These are phyloP conservation scores for Globomyces pollinis-pini DNA, from an alignment of 192 early-diverging fungal species.

Conservation along the genomic window DNA sequence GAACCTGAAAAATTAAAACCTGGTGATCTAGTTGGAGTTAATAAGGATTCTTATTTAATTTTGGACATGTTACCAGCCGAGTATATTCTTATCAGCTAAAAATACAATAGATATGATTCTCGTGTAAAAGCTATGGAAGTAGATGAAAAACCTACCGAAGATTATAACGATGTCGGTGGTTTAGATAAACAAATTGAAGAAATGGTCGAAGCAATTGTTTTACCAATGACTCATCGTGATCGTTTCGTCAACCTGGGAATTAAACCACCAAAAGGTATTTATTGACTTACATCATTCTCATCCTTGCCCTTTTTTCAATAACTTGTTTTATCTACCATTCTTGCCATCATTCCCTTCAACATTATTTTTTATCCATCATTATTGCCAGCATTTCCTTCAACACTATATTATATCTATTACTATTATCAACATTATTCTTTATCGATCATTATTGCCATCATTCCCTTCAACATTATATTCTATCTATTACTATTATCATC, in stretches of 20 bases:
- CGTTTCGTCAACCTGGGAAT: slow-evolving; percentile 90
- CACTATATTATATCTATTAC: too few species aligned
- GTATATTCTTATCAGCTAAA: slow-evolving; percentile 41
- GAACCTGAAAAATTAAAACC: slow-evolving; percentile 81
- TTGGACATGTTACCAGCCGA: slow-evolving; percentile 94
- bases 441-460: not conserved
- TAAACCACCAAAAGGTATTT: slow-evolving; percentile 98
- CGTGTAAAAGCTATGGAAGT: slow-evolving; percentile 99
- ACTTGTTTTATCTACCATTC: not conserved
- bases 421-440: not conserved
- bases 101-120: too few species aligned
- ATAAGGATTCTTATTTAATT: slow-evolving; percentile 95
- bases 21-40: slow-evolving; percentile 95
- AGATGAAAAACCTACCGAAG: slow-evolving; percentile 97
- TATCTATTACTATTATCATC: not conserved
- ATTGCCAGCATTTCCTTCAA: too few species aligned
- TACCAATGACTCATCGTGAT: slow-evolving; percentile 95
- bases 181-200: slow-evolving; percentile 95
- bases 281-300: slow-evolving; percentile 9
- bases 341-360: not conserved
- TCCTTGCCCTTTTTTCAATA: not conserved
- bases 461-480: not conserved
- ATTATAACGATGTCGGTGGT: slow-evolving; percentile 93
- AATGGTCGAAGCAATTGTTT: slow-evolving; percentile 93
- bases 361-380: not conserved